Evolutionary conservation across 2,329 filamentous ascomycete species (phyloP), one percentile per base, ranked within the genome.

Genomic region (Tolypocladium cylindrosporum): DNA sequence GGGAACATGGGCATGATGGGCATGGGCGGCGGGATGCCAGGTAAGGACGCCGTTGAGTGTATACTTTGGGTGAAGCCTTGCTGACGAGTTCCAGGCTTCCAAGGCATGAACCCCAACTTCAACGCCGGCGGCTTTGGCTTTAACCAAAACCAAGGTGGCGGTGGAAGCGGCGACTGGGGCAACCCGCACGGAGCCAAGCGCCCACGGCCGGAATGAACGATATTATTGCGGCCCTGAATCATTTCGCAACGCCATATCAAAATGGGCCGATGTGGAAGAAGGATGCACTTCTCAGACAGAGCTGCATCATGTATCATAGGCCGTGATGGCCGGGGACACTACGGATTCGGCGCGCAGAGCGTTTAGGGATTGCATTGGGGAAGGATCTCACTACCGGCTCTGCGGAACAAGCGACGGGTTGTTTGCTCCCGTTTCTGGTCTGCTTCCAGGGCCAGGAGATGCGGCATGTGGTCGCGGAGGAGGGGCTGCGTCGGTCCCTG

Each of bases 131-230:
- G 79, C 59, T 91, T 91, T 13, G 68, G 67, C 75, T 93, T 91
- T 71, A 77, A 78, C 54, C 75, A 70, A 59, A 74, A 78, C 65
- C 79, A 80, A 62, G 71, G 71, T 48, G 72, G 71, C 54, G 73
- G 73, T 45, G 76, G 72, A 54, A 74, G 73, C 57, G 74, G 85
- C 59, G 86, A 86, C 57, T 85, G 84, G 72, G 89, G 89, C 78
- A 93, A 93, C 67, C 90, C 90, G 7, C 90, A 93, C 64, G 89
- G 89, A 37, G 85, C 86, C 4, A 94, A 94, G 75, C 80, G 90
- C 63, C 87, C 88, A 63, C 82, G 90, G 61, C 88, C 89, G 60
- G 90, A 92, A 69, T 81, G 31, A 52, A 21, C 19, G 45, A 34
- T 34, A 13, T 27, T 16, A 19, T 21, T 4, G 31, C 31, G 31